Percentiles rank a stretch among this genome's conserved stretches.
Evolutionary conservation across 306 rosid genomes (phyloP).

Genomic region (Argentina anserina): DNA sequence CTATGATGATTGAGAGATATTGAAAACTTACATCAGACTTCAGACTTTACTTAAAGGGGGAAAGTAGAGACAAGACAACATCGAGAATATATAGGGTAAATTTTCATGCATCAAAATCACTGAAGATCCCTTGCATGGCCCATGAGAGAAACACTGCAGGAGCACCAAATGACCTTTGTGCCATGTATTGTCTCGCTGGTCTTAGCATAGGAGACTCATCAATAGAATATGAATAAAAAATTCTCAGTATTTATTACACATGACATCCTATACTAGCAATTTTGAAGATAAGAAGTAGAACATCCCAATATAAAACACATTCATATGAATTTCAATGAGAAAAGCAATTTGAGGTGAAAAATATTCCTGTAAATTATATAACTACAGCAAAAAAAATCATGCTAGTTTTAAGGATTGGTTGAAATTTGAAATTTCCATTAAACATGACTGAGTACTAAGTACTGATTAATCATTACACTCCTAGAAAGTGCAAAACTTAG

Average conservation of each 20-base stretch:
- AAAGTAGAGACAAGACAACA: neutral
- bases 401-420: neutral
- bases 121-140: constrained; percentile 83
- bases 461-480: neutral
- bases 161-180: constrained; percentile 76
- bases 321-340: neutral
- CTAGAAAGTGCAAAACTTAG: neutral
- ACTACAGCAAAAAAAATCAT: neutral
- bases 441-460: neutral
- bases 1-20: neutral
- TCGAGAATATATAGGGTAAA: neutral
- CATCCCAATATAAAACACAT: neutral
- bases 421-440: neutral
- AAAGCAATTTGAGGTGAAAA: neutral
- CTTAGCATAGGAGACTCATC: constrained; percentile 67
- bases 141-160: constrained; percentile 86
- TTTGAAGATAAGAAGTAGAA: neutral
- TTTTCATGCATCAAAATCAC: constrained; percentile 40
- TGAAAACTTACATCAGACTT: neutral
- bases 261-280: neutral
- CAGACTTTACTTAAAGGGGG: neutral
- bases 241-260: neutral
- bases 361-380: neutral
- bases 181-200: constrained; percentile 64
- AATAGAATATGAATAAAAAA: constrained; percentile 1